Evolutionary conservation across 768 basidiomycete species (phyloP).

Genomic region (Holtermanniella nyarrowii): DNA sequence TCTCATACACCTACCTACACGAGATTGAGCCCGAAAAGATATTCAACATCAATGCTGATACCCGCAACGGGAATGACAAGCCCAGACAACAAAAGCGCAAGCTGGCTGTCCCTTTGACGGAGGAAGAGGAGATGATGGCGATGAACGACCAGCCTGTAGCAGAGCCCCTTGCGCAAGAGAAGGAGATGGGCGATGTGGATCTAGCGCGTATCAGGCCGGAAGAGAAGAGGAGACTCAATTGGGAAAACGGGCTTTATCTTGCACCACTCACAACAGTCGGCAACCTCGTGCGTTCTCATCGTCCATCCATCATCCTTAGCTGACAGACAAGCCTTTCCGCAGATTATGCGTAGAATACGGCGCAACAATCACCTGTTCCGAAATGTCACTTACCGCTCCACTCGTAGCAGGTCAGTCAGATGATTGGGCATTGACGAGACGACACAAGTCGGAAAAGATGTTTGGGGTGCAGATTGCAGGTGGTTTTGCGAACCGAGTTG

Average conservation of each 20-base stretch:
- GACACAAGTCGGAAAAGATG: conserved; percentile 72
- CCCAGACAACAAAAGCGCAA: conserved; percentile 5
- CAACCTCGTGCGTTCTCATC: conserved; percentile 57
- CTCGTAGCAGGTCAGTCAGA: conserved; percentile 79
- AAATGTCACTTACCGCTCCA: conserved; percentile 92
- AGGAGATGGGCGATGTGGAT: conserved; percentile 44
- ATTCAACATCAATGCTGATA: conserved; percentile 13
- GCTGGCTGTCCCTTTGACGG: not conserved
- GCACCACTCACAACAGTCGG: conserved; percentile 90
- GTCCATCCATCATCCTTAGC: not conserved
- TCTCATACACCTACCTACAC: conserved; percentile 21
- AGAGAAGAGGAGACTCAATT: conserved; percentile 81
- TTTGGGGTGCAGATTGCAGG: conserved; percentile 94
- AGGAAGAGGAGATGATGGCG: conserved; percentile 9
- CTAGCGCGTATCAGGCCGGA: conserved; percentile 52
- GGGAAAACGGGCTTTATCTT: conserved; percentile 74
- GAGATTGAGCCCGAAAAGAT: conserved; percentile 23
- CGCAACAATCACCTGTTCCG: conserved; percentile 89
- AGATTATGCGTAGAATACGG: conserved; percentile 76
- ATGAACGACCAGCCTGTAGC: conserved; percentile 6
- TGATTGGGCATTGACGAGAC: conserved; percentile 86
- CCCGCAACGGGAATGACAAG: not conserved
- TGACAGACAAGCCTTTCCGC: conserved; percentile 69
- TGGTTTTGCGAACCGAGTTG: conserved; percentile 67
- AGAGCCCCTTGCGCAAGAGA: not conserved